Conservation (phyloP, 2,329 filamentous ascomycete species). For the Alternaria triticina region DNA sequence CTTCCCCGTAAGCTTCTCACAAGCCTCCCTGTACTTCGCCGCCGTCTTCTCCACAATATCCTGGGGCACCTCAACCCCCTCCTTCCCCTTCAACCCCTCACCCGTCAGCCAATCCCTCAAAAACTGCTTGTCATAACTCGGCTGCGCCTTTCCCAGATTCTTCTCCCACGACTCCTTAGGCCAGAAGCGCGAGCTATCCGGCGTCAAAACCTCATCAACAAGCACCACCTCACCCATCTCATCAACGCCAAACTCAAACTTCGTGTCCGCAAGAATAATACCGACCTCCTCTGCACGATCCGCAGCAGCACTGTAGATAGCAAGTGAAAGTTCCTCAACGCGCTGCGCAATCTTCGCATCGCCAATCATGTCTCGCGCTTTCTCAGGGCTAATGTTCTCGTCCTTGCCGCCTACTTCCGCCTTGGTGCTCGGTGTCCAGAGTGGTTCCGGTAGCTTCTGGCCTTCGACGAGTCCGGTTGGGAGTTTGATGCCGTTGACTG, state of each 20-base stretch:
- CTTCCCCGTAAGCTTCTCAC: conserved; percentile 68
- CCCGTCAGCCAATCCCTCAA: conserved; percentile 81
- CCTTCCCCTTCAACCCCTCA: conserved; percentile 76
- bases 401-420: conserved; percentile 79
- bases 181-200: conserved; percentile 82
- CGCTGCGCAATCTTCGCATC: conserved; percentile 68
- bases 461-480: conserved; percentile 73
- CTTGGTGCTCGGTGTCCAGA: conserved; percentile 86
- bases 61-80: conserved; percentile 73
- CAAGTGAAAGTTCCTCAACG: conserved; percentile 69
- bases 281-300: conserved; percentile 69
- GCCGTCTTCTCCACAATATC: conserved; percentile 73
- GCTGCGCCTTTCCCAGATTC: conserved; percentile 71
- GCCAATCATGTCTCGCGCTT: conserved; percentile 63
- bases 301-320: conserved; percentile 68
- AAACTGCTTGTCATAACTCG: conserved; percentile 82
- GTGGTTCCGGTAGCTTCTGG: conserved; percentile 69
- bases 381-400: conserved; percentile 80
- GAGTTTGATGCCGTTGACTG: conserved; percentile 78
- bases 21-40: conserved; percentile 78
- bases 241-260: conserved; percentile 78
- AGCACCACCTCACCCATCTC: conserved; percentile 69
- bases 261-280: conserved; percentile 79
- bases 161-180: conserved; percentile 70
- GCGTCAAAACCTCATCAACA: conserved; percentile 85